Conservation (phyloP, 2,329 filamentous ascomycete genomes). For the Dactylellina drechsleri region DNA sequence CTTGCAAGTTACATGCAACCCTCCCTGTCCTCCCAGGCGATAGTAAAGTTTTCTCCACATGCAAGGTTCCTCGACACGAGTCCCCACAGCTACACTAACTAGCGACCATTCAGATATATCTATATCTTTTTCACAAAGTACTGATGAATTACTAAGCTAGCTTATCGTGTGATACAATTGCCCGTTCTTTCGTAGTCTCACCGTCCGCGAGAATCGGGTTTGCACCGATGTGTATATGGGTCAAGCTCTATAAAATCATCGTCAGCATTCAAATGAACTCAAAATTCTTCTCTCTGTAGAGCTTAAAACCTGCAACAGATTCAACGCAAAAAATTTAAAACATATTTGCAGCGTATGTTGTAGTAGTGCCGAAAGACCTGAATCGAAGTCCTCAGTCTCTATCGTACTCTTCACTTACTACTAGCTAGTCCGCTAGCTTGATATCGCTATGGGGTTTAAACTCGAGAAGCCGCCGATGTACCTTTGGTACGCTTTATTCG, state of each 20-base stretch:
- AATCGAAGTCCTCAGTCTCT: no score
- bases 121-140: conserved; percentile 1
- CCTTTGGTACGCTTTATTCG: conserved; percentile 47
- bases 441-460: conserved; percentile 26
- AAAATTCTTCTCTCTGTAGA: not conserved
- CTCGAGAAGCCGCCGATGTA: conserved; percentile 41
- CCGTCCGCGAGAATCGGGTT: conserved; percentile 26
- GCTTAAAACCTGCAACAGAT: conserved; percentile 17
- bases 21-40: no score
- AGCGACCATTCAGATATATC: conserved; percentile 3
- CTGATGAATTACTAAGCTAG: conserved; percentile 5
- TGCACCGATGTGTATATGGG: conserved; percentile 26
- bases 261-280: conserved; percentile 13
- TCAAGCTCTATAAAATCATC: conserved; percentile 24
- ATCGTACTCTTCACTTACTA: no score
- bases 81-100: conserved; percentile 7
- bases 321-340: conserved; percentile 28
- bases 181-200: conserved; percentile 23
- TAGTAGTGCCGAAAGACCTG: no score
- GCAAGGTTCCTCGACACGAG: conserved; percentile 26
- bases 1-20: no score
- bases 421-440: not conserved
- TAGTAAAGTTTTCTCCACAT: conserved; percentile 5
- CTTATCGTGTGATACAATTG: conserved; percentile 12
- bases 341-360: not conserved